Conservation (phyloP, 495 filamentous ascomycete species). For the Daldinia grandis region DNA sequence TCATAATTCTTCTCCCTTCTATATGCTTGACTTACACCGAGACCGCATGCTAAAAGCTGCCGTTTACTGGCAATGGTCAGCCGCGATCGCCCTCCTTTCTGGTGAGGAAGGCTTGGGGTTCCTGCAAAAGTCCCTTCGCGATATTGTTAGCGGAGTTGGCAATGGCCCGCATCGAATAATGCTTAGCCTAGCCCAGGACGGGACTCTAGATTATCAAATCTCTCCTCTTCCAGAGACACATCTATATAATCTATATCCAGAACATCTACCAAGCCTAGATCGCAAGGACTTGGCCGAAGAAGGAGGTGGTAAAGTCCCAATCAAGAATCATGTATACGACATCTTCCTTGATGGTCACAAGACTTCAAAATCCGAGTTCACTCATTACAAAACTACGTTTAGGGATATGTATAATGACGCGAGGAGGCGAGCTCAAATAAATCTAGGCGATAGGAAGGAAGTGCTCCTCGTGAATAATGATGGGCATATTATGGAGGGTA, state of each 20-base stretch:
- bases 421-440: slow-evolving; percentile 65
- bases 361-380: slow-evolving; percentile 68
- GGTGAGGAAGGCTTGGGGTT: slow-evolving; percentile 54
- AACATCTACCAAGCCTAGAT: slow-evolving; percentile 48
- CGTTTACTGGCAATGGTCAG: slow-evolving; percentile 69
- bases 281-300: not conserved
- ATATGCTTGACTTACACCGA: slow-evolving; percentile 83
- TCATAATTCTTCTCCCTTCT: slow-evolving; percentile 69
- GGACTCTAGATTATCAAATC: slow-evolving; percentile 59
- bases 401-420: slow-evolving; percentile 73
- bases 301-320: slow-evolving; percentile 24
- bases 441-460: slow-evolving; percentile 65
- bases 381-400: slow-evolving; percentile 77
- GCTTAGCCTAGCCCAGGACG: slow-evolving; percentile 60
- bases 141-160: slow-evolving; percentile 28
- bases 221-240: slow-evolving; percentile 58
- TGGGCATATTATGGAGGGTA: slow-evolving; percentile 85
- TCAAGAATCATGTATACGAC: slow-evolving; percentile 47
- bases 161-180: slow-evolving; percentile 57
- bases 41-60: slow-evolving; percentile 81
- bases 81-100: slow-evolving; percentile 51
- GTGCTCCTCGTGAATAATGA: slow-evolving; percentile 74
- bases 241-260: slow-evolving; percentile 63
- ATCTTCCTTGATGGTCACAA: slow-evolving; percentile 65
- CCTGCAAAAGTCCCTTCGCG: slow-evolving; percentile 41